Percentiles rank a stretch among this genome's conserved stretches.
Evolutionary conservation across 306 rosid species (phyloP).

Genomic region (Trichosanthes cucumerina): DNA sequence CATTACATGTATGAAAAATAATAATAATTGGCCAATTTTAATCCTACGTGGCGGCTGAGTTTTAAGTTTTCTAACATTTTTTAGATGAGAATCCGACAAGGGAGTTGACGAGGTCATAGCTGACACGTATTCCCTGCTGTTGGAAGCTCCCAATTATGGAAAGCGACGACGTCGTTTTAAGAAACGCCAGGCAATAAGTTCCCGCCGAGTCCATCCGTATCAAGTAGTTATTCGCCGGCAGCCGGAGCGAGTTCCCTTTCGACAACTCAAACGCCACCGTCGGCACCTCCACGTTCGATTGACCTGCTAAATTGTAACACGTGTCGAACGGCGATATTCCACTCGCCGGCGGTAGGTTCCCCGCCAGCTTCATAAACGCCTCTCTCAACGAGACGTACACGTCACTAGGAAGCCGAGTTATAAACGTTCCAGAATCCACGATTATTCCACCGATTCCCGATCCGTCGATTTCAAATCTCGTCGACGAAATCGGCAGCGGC

Average conservation of each 20-base stretch:
- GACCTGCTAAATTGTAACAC: slow-evolving; percentile 48
- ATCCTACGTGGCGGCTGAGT: neutral
- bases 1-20: too few relatives aligned
- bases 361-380: slow-evolving; percentile 35
- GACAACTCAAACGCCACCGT: neutral
- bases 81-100: neutral
- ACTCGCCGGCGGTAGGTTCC: slow-evolving; percentile 11
- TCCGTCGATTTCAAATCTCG: slow-evolving; percentile 22
- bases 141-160: slow-evolving; percentile 7
- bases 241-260: neutral
- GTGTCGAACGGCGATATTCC: slow-evolving; percentile 58
- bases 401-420: slow-evolving; percentile 49
- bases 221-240: neutral
- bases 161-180: neutral
- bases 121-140: slow-evolving; percentile 8
- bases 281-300: slow-evolving; percentile 35
- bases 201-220: neutral
- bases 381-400: slow-evolving; percentile 56
- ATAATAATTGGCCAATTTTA: neutral
- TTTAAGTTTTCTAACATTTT: neutral
- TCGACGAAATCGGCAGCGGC: slow-evolving; percentile 24
- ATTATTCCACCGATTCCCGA: slow-evolving; percentile 63
- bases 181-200: slow-evolving; percentile 3
- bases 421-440: slow-evolving; percentile 69
- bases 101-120: neutral